phyloP scores from a whole-genome alignment of 2,329 filamentous ascomycete species.

The Epichloe gansuensis region DNA sequence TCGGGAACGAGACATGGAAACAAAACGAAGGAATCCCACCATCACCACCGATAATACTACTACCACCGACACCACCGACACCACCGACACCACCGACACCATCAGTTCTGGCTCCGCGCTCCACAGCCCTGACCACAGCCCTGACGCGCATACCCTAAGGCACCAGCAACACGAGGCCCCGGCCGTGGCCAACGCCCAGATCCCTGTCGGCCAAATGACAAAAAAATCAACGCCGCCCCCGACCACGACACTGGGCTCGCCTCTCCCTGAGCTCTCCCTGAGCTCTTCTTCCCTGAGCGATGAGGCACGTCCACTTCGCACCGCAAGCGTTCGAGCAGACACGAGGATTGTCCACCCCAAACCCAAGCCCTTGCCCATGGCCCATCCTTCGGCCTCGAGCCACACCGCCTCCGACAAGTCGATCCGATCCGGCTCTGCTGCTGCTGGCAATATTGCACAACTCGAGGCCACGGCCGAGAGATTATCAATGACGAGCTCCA shows the following conservation, averaged over 20 bases:
- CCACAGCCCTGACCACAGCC: slow-evolving; percentile 6
- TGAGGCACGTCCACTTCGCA: slow-evolving; percentile 18
- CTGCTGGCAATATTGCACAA: slow-evolving; percentile 55
- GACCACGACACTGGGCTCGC: slow-evolving; percentile 1
- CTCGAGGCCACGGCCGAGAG: slow-evolving; percentile 67
- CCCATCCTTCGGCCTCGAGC: slow-evolving; percentile 34
- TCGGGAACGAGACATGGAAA: background rate
- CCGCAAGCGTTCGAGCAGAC: slow-evolving; percentile 31
- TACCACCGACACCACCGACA: too few species aligned
- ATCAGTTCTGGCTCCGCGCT: slow-evolving; percentile 5
- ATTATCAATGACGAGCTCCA: slow-evolving; percentile 61
- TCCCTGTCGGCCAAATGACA: slow-evolving; percentile 6
- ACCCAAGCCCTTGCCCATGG: slow-evolving; percentile 34
- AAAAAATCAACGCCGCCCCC: slow-evolving; percentile 5
- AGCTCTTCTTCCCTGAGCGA: background rate
- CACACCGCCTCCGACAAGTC: slow-evolving; percentile 45
- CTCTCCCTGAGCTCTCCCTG: slow-evolving; percentile 1
- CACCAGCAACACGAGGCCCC: slow-evolving; percentile 7
- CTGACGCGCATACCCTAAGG: slow-evolving; percentile 7
- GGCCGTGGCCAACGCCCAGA: background rate
- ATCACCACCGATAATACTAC: background rate
- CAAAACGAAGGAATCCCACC: background rate
- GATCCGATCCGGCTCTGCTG: slow-evolving; percentile 49
- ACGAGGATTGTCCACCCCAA: slow-evolving; percentile 28
- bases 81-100: slow-evolving; percentile 3